Base-by-base conservation (phyloP, 495 filamentous ascomycete species). In the Trichoderma asperelloides region DNA sequence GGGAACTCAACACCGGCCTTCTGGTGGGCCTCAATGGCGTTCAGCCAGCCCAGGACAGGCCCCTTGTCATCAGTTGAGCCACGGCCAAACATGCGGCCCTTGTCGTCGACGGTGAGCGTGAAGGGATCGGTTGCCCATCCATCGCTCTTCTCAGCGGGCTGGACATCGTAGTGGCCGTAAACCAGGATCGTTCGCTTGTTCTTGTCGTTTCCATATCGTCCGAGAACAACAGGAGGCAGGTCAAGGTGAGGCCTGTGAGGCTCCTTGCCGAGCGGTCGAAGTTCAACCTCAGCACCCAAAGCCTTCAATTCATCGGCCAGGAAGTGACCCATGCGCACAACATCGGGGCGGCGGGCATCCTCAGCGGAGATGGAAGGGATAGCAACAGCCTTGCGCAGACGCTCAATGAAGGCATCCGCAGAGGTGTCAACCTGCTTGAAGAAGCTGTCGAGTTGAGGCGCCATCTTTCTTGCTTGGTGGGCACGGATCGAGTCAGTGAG, bases 141-240 rank as follows among this genome's bases (percentile, higher is more conserved):
- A 71, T 99, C 96, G 71, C 90, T 91, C 81, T 88, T 91, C 74
- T 90, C 81, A 47, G 96, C 96, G 3, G 96, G 96, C 78, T 99
- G 96, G 18, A 99, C 96, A 78, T 99, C 96, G 79, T 99, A 99
- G 80, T 99, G 96, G 39, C 96, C 96, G 71, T 99, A 99, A 28
- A 99, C 91, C 60, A 98, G 83, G 71, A 99, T 93, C 11, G 92
- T 98, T 43, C 91, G 87, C 86, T 97, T 98, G 72, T 85, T 90
- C 77, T 89, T 87, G 76, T 96, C 93, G 75, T 85, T 89, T 67
- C 95, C 93, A 76, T 98, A 97, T 25, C 96, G 88, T 57, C 89
- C 93, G 69, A 98, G 84, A 43, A 99, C 85, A 39, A 96, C 92
- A 37, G 96, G 95, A 13, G 96, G 96, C 13, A 99, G 87, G 30